Evolutionary conservation across 2,329 filamentous ascomycete species (phyloP).

Genomic region (Calonectria honghensis): DNA sequence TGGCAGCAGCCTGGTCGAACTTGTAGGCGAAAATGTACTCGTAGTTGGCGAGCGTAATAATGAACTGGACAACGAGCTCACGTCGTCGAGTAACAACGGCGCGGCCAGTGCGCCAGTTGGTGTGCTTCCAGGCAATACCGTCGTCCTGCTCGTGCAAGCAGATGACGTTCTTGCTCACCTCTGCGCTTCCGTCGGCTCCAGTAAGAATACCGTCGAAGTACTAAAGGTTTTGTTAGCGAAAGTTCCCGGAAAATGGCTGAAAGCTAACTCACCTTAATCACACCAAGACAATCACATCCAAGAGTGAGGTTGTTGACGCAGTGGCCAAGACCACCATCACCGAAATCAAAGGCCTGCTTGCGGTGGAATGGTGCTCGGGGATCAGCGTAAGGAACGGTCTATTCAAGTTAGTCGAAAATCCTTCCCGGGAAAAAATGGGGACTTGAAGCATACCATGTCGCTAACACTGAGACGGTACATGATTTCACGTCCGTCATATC

Average conservation of each 20-base stretch:
- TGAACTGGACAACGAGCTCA: conserved; percentile 76
- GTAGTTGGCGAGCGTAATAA: conserved; percentile 79
- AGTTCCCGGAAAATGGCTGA: neutral
- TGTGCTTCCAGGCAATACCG: conserved; percentile 78
- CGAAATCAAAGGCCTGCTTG: conserved; percentile 83
- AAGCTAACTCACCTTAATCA: conserved; percentile 64
- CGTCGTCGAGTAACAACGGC: conserved; percentile 73
- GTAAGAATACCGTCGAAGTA: conserved; percentile 62
- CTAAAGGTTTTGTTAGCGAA: conserved; percentile 39
- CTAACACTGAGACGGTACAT: conserved; percentile 79
- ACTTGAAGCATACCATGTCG: conserved; percentile 74
- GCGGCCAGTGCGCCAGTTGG: conserved; percentile 74
- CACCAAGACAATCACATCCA: conserved; percentile 81
- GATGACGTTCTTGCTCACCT: conserved; percentile 67
- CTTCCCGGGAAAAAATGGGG: fast-evolving
- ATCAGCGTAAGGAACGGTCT: conserved; percentile 78
- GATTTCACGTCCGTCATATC: conserved; percentile 79
- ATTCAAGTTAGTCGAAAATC: neutral
- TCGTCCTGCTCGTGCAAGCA: conserved; percentile 60
- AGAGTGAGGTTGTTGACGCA: conserved; percentile 80
- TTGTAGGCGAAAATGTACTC: conserved; percentile 69
- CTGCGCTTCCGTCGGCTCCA: conserved; percentile 53
- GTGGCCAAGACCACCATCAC: conserved; percentile 78
- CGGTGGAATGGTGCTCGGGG: conserved; percentile 77
- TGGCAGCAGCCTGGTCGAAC: conserved; percentile 72